Evolutionary conservation across 2,329 filamentous ascomycete genomes (phyloP), one percentile per base, ranked within the genome.

Genomic region (Dothistroma pini): DNA sequence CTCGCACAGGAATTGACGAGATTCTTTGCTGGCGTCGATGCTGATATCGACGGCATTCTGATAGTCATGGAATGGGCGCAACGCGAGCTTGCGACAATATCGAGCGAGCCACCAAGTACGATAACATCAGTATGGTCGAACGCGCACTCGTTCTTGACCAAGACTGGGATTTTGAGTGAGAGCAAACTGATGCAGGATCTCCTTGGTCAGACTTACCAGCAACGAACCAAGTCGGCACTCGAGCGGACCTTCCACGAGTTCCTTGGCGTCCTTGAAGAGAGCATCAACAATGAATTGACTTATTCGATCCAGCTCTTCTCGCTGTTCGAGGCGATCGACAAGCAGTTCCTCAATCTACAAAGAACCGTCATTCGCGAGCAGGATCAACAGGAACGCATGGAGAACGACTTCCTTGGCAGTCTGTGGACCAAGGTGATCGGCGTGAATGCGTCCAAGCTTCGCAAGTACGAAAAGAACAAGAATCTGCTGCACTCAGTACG

Each of bases 1-100:
- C 81, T 97, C 25, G 90, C 91, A 1, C 82, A 92, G 16, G 92
- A 96, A 74, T 84, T 97, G 67, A 96, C 90, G 8, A 88, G 88
- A 70, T 97, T 97, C 79, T 96, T 97, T 74, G 90, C 92, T 56
- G 91, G 93, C 66, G 91, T 97, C 12, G 91, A 97, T 70, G 90
- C 91, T 29, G 93, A 97, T 71, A 89, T 97, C 69, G 93, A 97
- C 70, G 88, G 89, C 62, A 96, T 97, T 67, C 83, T 97, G 38
- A 89, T 95, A 63, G 91, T 96, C 56, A 97, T 97, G 92, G 91
- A 96, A 73, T 97, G 93, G 93, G 90, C 91, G 14, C 89, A 89
- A 71, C 87, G 92, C 66, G 92, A 97, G 75, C 84, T 97, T 14
- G 82, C 86, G 62, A 86, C 87, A 51, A 79, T 95, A 59, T 84